Evolutionary conservation across 257 asterid species (phyloP).

Genomic region (Vinca minor): DNA sequence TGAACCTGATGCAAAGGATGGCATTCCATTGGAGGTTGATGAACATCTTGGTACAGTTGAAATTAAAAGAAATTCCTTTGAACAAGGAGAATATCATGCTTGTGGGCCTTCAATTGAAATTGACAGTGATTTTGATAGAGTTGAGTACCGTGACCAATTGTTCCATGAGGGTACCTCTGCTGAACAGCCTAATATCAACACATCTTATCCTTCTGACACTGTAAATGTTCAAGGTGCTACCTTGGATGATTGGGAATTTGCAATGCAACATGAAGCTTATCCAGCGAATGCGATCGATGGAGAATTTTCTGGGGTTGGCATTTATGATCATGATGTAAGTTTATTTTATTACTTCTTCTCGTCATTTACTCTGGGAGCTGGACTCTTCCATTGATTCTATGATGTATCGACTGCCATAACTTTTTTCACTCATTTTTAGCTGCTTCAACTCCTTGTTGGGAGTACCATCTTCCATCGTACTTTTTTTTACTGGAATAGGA

Average conservation of each 20-base stretch:
- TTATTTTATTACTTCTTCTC: slow-evolving; percentile 1
- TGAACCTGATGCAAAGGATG: slow-evolving; percentile 26
- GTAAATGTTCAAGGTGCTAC: slow-evolving; percentile 28
- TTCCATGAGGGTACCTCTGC: slow-evolving; percentile 20
- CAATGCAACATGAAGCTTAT: slow-evolving; percentile 28
- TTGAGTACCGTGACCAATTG: slow-evolving; percentile 9
- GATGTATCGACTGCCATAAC: not conserved
- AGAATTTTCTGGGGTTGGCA: slow-evolving; percentile 33
- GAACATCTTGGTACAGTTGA: slow-evolving; percentile 30
- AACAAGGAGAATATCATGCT: slow-evolving; percentile 25
- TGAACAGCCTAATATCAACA: slow-evolving; percentile 28
- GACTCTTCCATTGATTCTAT: not conserved
- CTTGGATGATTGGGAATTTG: slow-evolving; percentile 31
- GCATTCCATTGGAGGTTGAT: slow-evolving; percentile 20
- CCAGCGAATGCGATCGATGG: slow-evolving; percentile 30
- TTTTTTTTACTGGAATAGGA: too few species aligned
- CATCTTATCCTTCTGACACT: slow-evolving; percentile 21
- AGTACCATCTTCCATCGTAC: too few species aligned
- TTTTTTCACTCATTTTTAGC: too few species aligned
- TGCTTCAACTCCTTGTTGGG: too few species aligned
- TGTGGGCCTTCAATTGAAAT: slow-evolving; percentile 15
- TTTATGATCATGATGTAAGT: slow-evolving; percentile 52
- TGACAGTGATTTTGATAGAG: not conserved
- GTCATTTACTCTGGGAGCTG: not conserved
- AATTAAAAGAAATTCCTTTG: slow-evolving; percentile 22